phyloP scores from a whole-genome alignment of 108 stramenopile species.

The Cyclotella atomus region DNA sequence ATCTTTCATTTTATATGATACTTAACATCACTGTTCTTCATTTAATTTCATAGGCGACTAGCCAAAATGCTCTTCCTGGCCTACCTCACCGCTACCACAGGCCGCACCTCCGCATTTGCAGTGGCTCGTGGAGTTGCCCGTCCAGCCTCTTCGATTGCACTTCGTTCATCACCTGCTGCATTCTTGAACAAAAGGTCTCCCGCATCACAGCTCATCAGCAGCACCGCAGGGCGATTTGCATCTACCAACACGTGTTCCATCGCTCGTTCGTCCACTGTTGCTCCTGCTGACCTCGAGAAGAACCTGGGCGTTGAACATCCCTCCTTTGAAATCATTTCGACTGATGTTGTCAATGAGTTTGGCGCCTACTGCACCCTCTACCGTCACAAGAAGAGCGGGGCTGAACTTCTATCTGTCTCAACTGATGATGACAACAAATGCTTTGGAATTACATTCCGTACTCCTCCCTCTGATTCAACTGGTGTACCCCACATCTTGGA shows the following conservation, averaged over 20 bases:
- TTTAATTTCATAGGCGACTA: slow-evolving; percentile 9
- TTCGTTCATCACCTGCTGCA: not conserved
- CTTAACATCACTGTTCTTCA: not conserved
- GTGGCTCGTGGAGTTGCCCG: not conserved
- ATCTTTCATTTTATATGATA: not conserved
- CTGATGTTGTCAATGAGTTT: slow-evolving; percentile 82
- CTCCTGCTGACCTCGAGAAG: slow-evolving; percentile 24
- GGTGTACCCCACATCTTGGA: slow-evolving; percentile 99
- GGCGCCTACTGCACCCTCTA: slow-evolving; percentile 88
- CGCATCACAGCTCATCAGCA: not conserved
- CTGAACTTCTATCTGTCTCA: slow-evolving; percentile 89
- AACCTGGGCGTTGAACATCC: slow-evolving; percentile 57
- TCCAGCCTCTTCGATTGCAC: not conserved
- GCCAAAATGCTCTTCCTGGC: slow-evolving; percentile 28
- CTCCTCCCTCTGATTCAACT: slow-evolving; percentile 94
- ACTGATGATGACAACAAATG: slow-evolving; percentile 98
- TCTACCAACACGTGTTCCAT: slow-evolving; percentile 2
- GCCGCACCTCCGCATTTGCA: not conserved
- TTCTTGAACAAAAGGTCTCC: slow-evolving; percentile 6
- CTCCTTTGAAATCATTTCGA: slow-evolving; percentile 72
- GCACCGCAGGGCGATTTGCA: slow-evolving; percentile 1
- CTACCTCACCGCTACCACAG: slow-evolving; percentile 7
- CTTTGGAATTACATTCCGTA: slow-evolving; percentile 99
- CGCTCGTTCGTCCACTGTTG: slow-evolving; percentile 14
- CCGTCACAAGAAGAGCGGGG: slow-evolving; percentile 92